Conservation (phyloP, 1,284 basidiomycete genomes). For the Trichosporon sp. region DNA sequence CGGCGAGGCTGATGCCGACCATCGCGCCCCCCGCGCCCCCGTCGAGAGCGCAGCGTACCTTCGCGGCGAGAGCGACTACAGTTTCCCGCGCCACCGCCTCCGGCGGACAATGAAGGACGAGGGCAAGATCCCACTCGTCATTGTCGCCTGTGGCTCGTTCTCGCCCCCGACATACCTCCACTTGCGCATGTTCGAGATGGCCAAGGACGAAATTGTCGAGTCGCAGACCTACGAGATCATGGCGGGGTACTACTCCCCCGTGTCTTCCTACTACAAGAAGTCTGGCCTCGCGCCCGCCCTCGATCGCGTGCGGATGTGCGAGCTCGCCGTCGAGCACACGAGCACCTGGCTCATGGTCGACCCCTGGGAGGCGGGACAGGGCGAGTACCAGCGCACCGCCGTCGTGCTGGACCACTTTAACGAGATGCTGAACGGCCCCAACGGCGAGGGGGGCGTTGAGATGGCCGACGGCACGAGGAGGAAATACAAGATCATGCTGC, state of each 20-base stretch:
- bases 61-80: conserved; percentile 46
- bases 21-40: neutral
- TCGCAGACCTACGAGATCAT: conserved; percentile 91
- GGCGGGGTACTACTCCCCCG: conserved; percentile 91
- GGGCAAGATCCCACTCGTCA: conserved; percentile 58
- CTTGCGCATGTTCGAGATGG: conserved; percentile 96
- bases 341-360: conserved; percentile 76
- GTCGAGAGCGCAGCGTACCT: conserved; percentile 49
- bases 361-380: conserved; percentile 92
- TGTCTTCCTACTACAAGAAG: conserved; percentile 89
- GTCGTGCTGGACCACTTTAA: conserved; percentile 96
- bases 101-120: conserved; percentile 58
- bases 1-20: conserved; percentile 56
- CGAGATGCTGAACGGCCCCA: conserved; percentile 82
- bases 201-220: conserved; percentile 89
- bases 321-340: conserved; percentile 73
- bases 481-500: conserved; percentile 74
- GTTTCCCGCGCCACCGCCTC: conserved; percentile 57
- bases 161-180: conserved; percentile 64
- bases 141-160: conserved; percentile 63
- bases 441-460: conserved; percentile 58
- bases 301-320: conserved; percentile 86
- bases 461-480: conserved; percentile 54
- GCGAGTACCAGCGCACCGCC: conserved; percentile 87
- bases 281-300: conserved; percentile 76